A percentile compares a stretch with the other conserved stretches of the same genome.
phyloP scores from a whole-genome alignment of 768 basidiomycete genomes.

The Russula ochroleuca region DNA sequence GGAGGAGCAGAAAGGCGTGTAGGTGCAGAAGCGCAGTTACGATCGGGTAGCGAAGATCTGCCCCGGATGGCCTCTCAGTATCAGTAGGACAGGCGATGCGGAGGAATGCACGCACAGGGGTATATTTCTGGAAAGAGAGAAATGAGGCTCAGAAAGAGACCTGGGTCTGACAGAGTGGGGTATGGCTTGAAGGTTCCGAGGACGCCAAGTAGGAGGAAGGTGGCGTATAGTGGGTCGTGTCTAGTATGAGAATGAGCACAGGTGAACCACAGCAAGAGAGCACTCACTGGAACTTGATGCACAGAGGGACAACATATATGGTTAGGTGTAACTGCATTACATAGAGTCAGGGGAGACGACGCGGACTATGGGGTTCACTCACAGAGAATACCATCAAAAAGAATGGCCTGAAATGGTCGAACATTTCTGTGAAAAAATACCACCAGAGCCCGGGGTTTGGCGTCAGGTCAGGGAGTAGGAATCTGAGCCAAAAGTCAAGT shows the following conservation, averaged over 20 bases:
- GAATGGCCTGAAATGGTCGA: constrained; percentile 94
- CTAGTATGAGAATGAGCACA: constrained; percentile 37
- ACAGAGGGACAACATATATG: constrained; percentile 79
- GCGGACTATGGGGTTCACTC: constrained; percentile 30
- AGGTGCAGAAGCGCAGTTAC: constrained; percentile 78
- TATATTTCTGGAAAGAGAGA: constrained; percentile 79
- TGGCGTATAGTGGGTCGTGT: constrained; percentile 79
- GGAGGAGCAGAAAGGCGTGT: constrained; percentile 80
- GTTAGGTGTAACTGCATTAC: constrained; percentile 63
- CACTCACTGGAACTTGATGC: constrained; percentile 80
- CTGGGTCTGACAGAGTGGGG: constrained; percentile 84
- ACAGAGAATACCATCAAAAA: constrained; percentile 94
- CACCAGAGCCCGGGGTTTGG: constrained; percentile 96
- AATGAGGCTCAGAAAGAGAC: constrained; percentile 78
- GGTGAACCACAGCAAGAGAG: not conserved
- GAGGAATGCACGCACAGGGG: constrained; percentile 56
- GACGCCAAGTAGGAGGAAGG: constrained; percentile 70
- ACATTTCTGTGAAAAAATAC: constrained; percentile 99
- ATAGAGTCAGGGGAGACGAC: not conserved
- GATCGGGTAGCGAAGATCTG: constrained; percentile 83
- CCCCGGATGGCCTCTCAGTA: not conserved
- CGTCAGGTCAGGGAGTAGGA: constrained; percentile 82
- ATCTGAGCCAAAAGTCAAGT: constrained; percentile 39
- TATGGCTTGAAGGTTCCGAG: constrained; percentile 88
- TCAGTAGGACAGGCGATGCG: not conserved